Base-by-base conservation (phyloP, 305 asterid species). In the Rubia occidens region DNA sequence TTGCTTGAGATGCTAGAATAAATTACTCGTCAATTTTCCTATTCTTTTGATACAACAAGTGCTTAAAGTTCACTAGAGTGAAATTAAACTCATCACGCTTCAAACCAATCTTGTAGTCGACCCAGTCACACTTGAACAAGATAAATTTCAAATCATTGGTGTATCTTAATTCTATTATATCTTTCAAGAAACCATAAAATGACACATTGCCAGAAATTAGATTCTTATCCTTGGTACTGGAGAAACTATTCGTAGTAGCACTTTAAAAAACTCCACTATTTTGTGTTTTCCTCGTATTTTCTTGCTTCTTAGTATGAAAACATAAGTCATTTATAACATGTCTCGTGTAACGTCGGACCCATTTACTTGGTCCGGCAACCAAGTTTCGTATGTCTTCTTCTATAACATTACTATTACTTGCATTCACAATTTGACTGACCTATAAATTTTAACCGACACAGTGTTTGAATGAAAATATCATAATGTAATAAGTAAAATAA, bases 241-340 rank as follows among this genome's bases (percentile, higher is more conserved):
- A 63, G 18, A 56, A 56, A 20, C 26, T 56, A 56, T 9, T n/a
- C 7, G 62, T 21, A 20, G 32, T 56, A 3, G 62, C 62, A 56
- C 35, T 20, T 56, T 0, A 32, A 56, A 21, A 63, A 35, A 39
- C 67, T 9, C 61, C 61, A 56, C 61, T 56, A 0, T 56, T 56
- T 21, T 56, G 61, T 8, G 67, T 32, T 62, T 62, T 35, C 26
- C 51, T 39, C 39, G 26, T 63, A 15, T 0, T 15, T 20, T 62
- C 66, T 14, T 10, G 24, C 21, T 62, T 14, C 43, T 62, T 62
- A 37, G 71, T 35, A 68, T 53, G 71, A 18, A 68, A 68, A 13
- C 26, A 53, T 11, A 49, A 68, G 13, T 62, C 63, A 51, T 49
- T 49, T 24, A 68, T 53, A 56, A 53, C 39, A 68, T 68, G 53